Conservation (phyloP, 345 rosid genomes). For the Syzygium grande region DNA sequence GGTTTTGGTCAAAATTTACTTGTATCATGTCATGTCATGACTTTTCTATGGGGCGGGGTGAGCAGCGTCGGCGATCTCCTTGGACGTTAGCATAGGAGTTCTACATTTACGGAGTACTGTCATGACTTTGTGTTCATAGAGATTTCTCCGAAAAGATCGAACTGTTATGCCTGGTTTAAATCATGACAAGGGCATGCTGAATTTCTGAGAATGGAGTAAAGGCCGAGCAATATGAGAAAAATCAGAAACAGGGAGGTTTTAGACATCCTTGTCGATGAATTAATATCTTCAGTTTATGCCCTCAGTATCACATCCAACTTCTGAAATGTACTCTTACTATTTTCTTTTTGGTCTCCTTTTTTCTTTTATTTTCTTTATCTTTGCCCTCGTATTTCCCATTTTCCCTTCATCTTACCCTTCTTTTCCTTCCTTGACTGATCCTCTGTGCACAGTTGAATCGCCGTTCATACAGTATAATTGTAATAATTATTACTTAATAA, state of each 20-base stretch:
- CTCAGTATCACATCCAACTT: background rate
- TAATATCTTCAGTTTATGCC: background rate
- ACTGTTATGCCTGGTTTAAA: background rate
- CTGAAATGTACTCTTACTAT: background rate
- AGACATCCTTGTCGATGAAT: background rate
- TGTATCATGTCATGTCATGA: background rate
- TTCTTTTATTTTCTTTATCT: too few species aligned
- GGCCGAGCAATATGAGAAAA: background rate
- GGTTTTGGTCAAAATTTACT: background rate
- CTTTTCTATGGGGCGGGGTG: background rate
- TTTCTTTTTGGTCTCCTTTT: too few species aligned
- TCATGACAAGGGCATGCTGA: background rate
- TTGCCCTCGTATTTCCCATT: background rate
- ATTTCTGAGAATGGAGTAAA: background rate
- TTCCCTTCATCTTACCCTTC: background rate
- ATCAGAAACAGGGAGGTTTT: background rate
- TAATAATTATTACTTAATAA: too few species aligned
- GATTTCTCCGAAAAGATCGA: background rate
- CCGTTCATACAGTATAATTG: background rate
- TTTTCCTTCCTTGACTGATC: background rate
- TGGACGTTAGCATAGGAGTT: background rate
- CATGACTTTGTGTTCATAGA: background rate
- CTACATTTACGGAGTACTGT: background rate
- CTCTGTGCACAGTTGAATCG: background rate
- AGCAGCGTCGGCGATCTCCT: background rate